Evolutionary conservation across 192 early-diverging fungal genomes (phyloP).

Genomic region (Allomyces javanicus): DNA sequence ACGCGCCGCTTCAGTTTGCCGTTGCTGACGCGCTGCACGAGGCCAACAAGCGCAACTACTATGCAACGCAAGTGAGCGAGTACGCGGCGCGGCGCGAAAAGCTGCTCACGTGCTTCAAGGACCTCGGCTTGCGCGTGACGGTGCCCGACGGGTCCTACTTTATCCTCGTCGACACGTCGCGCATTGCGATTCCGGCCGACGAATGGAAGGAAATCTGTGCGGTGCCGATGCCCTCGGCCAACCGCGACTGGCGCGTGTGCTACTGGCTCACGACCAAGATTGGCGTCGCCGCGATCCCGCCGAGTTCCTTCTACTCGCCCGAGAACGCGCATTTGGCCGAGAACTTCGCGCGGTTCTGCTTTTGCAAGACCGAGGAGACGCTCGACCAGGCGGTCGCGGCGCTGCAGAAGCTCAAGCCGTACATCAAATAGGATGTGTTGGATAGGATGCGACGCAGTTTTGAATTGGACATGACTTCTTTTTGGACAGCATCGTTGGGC

Average conservation of each 20-base stretch:
- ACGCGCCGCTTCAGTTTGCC: slow-evolving; percentile 23
- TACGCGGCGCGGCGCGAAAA: slow-evolving; percentile 57
- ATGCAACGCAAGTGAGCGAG: slow-evolving; percentile 37
- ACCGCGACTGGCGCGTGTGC: slow-evolving; percentile 58
- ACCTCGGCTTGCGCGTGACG: slow-evolving; percentile 52
- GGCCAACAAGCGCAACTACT: slow-evolving; percentile 38
- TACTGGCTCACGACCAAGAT: slow-evolving; percentile 71
- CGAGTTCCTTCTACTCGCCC: slow-evolving; percentile 67
- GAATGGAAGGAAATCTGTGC: slow-evolving; percentile 9
- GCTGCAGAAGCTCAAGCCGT: slow-evolving; percentile 36
- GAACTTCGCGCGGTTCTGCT: slow-evolving; percentile 70
- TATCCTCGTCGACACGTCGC: slow-evolving; percentile 60
- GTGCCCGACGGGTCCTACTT: slow-evolving; percentile 87
- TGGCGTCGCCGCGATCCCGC: slow-evolving; percentile 82
- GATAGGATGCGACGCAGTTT: too few relatives aligned
- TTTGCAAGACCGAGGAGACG: slow-evolving; percentile 75
- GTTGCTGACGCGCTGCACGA: slow-evolving; percentile 50
- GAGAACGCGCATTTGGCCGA: slow-evolving; percentile 42
- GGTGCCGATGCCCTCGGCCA: slow-evolving; percentile 29
- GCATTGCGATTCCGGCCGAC: slow-evolving; percentile 39
- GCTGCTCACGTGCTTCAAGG: slow-evolving; percentile 42
- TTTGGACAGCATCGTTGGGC: too few relatives aligned
- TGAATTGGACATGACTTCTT: too few relatives aligned
- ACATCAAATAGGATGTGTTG: slow-evolving; percentile 12
- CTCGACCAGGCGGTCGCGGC: slow-evolving; percentile 50